Base-by-base conservation (phyloP, 1,284 basidiomycete species). In the Omphalotus olearius region DNA sequence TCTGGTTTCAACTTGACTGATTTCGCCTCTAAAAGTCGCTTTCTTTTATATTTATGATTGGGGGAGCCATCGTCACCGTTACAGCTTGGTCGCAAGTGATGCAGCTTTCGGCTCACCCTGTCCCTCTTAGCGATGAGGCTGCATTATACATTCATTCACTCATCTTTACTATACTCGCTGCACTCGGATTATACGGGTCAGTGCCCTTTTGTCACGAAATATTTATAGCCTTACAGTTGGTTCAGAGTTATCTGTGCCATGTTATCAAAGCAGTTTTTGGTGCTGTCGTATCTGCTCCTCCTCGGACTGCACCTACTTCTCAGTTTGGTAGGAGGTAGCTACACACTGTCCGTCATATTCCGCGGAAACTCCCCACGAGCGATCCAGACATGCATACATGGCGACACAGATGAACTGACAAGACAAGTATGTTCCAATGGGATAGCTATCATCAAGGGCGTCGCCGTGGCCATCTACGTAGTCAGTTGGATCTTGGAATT, bases 101-200 rank as follows among this genome's bases (percentile, higher is more conserved):
- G 23, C 61, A 71, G 47, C 58, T 71, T 36, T 58, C 70, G 73
- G 53, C 33, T 28, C 55, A 69, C 44, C 60, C 67, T 2, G 52
- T 71, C 33, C 58, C 68, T 20, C 57, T 54, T 20, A 59, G 61
- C n/a, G 71, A 80, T 57, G 65, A 71, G 48, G 64, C 74, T 47
- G 73, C 75, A 4, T 57, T 82, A 44, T 76, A 73, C 56, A 64
- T 82, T 46, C 69, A 76, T 28, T 69, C 73, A 2, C 56, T 66
- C 18, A 65, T 79, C 51, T 81, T 74, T 58, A 74, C 75, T 1
- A 30, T 79, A 33, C 65, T 83, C 20, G 70, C 74, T 1, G 46
- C 80, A 25, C 57, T 77, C 36, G 75, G 76, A 11, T 59, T 79
- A 44, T 72, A 80, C 57, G 81, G 80, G 77, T 82, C 56, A 55